phyloP scores from a whole-genome alignment of 2,329 filamentous ascomycete species.

The Elsinoe necatrix region DNA sequence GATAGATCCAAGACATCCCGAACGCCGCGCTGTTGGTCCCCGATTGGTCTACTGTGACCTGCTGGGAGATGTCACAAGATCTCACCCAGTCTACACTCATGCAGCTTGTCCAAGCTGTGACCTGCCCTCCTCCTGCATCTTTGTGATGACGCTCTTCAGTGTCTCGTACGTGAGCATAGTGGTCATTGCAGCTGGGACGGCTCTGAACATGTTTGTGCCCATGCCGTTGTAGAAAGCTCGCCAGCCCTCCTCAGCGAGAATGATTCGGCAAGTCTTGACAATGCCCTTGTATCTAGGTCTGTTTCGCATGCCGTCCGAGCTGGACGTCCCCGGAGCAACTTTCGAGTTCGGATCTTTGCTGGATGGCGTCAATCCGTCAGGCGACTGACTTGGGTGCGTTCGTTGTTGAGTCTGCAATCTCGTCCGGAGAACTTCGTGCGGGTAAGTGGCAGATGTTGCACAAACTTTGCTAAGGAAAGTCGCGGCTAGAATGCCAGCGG shows the following conservation, averaged over 20 bases:
- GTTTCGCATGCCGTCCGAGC: slow-evolving; percentile 48
- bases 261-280: slow-evolving; percentile 71
- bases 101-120: not conserved
- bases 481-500: slow-evolving; percentile 74
- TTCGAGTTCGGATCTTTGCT: slow-evolving; percentile 32
- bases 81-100: not conserved
- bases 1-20: not conserved
- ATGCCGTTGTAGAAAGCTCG: slow-evolving; percentile 93
- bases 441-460: slow-evolving; percentile 91
- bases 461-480: slow-evolving; percentile 91
- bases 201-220: slow-evolving; percentile 94
- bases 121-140: slow-evolving; percentile 46
- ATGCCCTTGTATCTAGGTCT: slow-evolving; percentile 64
- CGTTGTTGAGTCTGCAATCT: slow-evolving; percentile 87
- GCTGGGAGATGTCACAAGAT: not conserved
- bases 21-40: slow-evolving; percentile 13
- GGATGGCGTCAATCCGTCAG: slow-evolving; percentile 39
- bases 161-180: slow-evolving; percentile 97
- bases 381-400: slow-evolving; percentile 34
- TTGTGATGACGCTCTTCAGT: slow-evolving; percentile 47
- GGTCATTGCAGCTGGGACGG: slow-evolving; percentile 88
- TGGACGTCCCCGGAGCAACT: slow-evolving; percentile 27
- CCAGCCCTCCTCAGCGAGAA: slow-evolving; percentile 88
- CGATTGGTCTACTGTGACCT: slow-evolving; percentile 11
- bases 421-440: slow-evolving; percentile 91